A percentile compares a stretch with the other conserved stretches of the same genome.
These are phyloP conservation scores for Ascosphaera apis DNA, from an alignment of 2,329 filamentous ascomycete species.

Conservation along the genomic window DNA sequence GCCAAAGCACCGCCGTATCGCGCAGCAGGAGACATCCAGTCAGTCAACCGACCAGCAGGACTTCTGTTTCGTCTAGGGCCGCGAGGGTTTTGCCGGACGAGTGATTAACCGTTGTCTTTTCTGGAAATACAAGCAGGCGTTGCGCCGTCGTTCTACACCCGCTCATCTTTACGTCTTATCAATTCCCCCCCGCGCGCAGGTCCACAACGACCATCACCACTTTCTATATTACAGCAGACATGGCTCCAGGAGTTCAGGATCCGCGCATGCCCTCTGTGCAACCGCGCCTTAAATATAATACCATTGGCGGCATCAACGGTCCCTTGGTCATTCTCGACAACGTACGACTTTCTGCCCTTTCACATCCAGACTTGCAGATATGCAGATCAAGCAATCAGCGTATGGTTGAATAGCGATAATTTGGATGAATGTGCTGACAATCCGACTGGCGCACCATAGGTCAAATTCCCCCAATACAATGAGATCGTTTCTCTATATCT, in stretches of 20 bases:
- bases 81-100: no score
- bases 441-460: slow-evolving; percentile 25
- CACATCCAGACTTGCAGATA: no score
- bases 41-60: no score
- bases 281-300: slow-evolving; percentile 81
- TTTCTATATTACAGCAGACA: slow-evolving; percentile 7
- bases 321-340: slow-evolving; percentile 95
- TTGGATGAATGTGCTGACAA: background rate
- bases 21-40: no score
- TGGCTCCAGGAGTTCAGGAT: slow-evolving; percentile 20
- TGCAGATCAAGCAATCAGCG: background rate
- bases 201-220: background rate
- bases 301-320: slow-evolving; percentile 91
- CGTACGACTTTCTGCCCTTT: slow-evolving; percentile 29
- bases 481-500: slow-evolving; percentile 94
- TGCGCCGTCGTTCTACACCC: background rate
- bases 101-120: no score
- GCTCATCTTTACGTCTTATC: background rate
- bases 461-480: slow-evolving; percentile 95
- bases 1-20: no score
- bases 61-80: no score
- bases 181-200: background rate
- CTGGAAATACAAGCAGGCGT: background rate
- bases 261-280: slow-evolving; percentile 31
- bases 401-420: slow-evolving; percentile 1